Base-by-base conservation (phyloP, 2,329 filamentous ascomycete species). In the Trichoderma koningii region DNA sequence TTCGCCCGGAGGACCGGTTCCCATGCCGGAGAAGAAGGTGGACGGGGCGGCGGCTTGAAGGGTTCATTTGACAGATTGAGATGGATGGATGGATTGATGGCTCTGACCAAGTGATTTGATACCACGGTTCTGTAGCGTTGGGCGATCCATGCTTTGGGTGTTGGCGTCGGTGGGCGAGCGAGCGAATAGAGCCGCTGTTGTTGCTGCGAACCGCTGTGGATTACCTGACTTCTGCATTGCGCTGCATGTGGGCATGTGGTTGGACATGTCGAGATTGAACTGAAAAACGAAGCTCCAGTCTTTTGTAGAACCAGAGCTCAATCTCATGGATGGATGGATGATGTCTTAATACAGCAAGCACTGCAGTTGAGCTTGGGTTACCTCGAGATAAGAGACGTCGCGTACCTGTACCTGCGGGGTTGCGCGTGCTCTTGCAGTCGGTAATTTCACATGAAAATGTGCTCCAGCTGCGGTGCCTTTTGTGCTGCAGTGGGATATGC, bases 1-100 rank as follows among this genome's bases (percentile, higher is more conserved):
- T 73, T 94, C 90, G 26, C 92, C 92, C 1, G 92, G 92, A 66
- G 92, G 92, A 1, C 82, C 89, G 5, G 78, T 91, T 15, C 79
- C 85, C 5, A 86, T 89, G 78, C 86, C 86, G 30, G 69, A 64
- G 62, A 66, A 34, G 67, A 72, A 68, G 17, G 63, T 63, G 23
- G 60, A 45, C 12, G 50, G 34, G 15, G 60, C 23, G 41, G 28
- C 38, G 19, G 28, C 41, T 52, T 62, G 42, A 52, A 26, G 23
- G 23, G 12, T 47, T 5, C 34, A n/a, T 3, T 21, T n/a, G 50
- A 19, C 23, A 64, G 38, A 50, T n/a, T 38, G 53, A 1, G 17
- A 59, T 7, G 26, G 3, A 48, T 7, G 30, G 30, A 30, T 30
- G 30, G 7, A 63, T 50, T 7, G 21, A 21, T 34, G 41, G 57